phyloP scores from a whole-genome alignment of 2,329 filamentous ascomycete species.

The Penicillium sp. region DNA sequence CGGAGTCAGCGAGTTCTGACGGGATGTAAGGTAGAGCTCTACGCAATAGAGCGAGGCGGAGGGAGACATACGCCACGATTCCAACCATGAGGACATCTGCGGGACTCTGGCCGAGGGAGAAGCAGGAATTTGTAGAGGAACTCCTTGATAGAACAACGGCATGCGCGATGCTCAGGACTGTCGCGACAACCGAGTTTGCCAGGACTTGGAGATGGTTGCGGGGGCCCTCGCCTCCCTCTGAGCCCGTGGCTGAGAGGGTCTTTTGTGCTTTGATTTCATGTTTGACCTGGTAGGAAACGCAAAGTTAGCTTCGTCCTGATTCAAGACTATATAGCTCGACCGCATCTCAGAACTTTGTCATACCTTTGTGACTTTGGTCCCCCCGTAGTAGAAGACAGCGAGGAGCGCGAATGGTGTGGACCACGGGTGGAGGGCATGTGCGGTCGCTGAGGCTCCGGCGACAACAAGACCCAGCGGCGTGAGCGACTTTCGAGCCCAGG shows the following conservation, averaged over 20 bases:
- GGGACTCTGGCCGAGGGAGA: conserved; percentile 34
- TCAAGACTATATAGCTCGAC: no score
- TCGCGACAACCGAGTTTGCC: conserved; percentile 81
- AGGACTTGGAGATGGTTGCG: conserved; percentile 86
- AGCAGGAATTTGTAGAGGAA: conserved; percentile 38
- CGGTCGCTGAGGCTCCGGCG: conserved; percentile 71
- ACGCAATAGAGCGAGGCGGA: neutral
- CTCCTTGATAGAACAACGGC: conserved; percentile 42
- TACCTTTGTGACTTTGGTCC: conserved; percentile 81
- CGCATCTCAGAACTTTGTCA: neutral
- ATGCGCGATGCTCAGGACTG: conserved; percentile 61
- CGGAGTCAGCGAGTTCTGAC: neutral
- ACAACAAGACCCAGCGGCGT: conserved; percentile 74
- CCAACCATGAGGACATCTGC: conserved; percentile 45
- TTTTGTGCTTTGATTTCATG: conserved; percentile 80
- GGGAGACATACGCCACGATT: conserved; percentile 41
- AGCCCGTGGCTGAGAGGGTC: conserved; percentile 75
- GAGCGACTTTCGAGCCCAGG: conserved; percentile 72
- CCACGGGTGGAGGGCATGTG: conserved; percentile 92
- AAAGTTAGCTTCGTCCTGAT: conserved; percentile 2
- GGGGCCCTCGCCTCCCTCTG: conserved; percentile 73
- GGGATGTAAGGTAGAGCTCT: neutral
- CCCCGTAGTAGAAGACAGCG: conserved; percentile 81
- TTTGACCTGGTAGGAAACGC: conserved; percentile 65
- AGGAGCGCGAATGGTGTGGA: conserved; percentile 86